phyloP scores from a whole-genome alignment of 805 yeast genomes.

The Saccharomyces jurei region DNA sequence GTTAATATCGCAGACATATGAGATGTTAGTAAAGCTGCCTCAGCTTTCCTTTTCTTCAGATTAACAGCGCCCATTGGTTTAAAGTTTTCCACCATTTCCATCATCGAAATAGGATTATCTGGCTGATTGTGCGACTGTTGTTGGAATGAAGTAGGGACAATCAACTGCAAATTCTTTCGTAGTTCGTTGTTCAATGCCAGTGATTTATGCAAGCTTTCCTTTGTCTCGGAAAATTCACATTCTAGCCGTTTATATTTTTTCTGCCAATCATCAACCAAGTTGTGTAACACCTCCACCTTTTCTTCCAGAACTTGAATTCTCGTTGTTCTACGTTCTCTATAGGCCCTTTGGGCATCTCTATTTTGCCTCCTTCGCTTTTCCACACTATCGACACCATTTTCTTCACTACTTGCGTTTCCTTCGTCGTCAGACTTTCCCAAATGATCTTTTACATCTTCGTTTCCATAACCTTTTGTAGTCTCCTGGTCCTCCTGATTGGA shows the following conservation, averaged over 20 bases:
- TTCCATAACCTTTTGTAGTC: background rate
- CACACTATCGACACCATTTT: background rate
- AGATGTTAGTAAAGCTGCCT: background rate
- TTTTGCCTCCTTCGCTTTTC: slow-evolving; percentile 87
- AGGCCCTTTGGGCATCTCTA: slow-evolving; percentile 87
- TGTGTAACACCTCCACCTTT: slow-evolving; percentile 14
- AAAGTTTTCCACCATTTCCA: slow-evolving; percentile 33
- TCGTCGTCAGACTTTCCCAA: background rate
- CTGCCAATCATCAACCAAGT: slow-evolving; percentile 59
- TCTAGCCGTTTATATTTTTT: slow-evolving; percentile 34
- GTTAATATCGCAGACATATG: background rate
- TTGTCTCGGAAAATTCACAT: slow-evolving; percentile 14
- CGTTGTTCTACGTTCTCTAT: slow-evolving; percentile 79
- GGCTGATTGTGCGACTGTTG: background rate
- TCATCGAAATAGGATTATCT: background rate
- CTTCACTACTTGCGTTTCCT: background rate
- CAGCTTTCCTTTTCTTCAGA: slow-evolving; percentile 6
- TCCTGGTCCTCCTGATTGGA: background rate
- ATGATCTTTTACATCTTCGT: background rate
- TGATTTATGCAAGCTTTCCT: background rate
- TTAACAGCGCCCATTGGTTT: slow-evolving; percentile 59
- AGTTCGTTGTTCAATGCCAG: background rate
- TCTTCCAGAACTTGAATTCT: slow-evolving; percentile 73
- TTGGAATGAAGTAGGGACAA: background rate
- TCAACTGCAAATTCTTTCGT: background rate